Conservation (phyloP, 371 early-diverging fungal genomes). For the Cokeromyces recurvatus region DNA sequence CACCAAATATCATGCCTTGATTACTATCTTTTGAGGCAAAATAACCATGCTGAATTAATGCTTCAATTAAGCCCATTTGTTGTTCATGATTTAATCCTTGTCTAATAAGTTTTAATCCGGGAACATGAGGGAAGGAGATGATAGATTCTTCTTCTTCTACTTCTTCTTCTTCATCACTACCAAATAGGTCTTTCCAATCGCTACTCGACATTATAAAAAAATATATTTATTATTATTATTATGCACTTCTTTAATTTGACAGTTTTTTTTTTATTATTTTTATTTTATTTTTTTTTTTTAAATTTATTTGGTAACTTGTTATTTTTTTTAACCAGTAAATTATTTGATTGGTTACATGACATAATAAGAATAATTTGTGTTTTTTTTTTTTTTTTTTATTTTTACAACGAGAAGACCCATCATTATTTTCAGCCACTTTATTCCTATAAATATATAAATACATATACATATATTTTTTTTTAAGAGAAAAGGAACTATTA, state of each 20-base stretch:
- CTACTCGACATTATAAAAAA: conserved; percentile 1
- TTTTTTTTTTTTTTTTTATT: too few species aligned
- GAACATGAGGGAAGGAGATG: conserved; percentile 8
- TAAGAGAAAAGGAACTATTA: too few species aligned
- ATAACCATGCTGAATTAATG: conserved; percentile 17
- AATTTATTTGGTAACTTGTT: background rate
- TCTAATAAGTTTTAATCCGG: conserved; percentile 23
- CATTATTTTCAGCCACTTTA: background rate
- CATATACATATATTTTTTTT: too few species aligned
- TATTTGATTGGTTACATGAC: background rate
- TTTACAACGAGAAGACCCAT: too few species aligned
- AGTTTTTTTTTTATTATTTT: too few species aligned
- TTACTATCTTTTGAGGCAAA: conserved; percentile 23
- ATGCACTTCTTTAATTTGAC: too few species aligned
- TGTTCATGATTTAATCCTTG: conserved; percentile 28
- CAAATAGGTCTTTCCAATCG: conserved; percentile 40
- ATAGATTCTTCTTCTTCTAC: conserved; percentile 3
- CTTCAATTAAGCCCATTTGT: conserved; percentile 30
- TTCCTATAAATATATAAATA: too few species aligned
- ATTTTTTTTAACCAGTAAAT: background rate
- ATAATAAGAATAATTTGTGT: too few species aligned
- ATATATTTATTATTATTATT: too few species aligned
- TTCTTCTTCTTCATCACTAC: conserved; percentile 24
- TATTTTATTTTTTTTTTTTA: background rate
- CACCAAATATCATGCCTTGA: conserved; percentile 44